Percentiles rank a stretch among this genome's conserved stretches.
These are phyloP conservation scores for Graphiopsis chlorocephala DNA, from an alignment of 2,329 filamentous ascomycete species.

Conservation along the genomic window DNA sequence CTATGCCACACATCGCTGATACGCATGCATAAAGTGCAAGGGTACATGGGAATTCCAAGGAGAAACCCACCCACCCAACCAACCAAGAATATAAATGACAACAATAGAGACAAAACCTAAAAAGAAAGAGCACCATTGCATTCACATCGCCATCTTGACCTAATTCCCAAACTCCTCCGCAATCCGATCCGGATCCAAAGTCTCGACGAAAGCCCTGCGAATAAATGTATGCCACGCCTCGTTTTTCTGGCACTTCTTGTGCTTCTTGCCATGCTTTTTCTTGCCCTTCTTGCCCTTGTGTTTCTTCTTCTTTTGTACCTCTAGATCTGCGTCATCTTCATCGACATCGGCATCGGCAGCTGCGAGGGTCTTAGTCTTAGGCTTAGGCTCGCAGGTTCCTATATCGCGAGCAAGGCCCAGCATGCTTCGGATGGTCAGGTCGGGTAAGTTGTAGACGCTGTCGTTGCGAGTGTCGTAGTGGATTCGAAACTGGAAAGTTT, in stretches of 20 bases:
- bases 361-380: slow-evolving; percentile 31
- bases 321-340: slow-evolving; percentile 27
- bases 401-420: slow-evolving; percentile 78
- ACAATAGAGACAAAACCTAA: too few species aligned
- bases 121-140: background rate
- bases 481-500: slow-evolving; percentile 69
- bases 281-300: slow-evolving; percentile 34
- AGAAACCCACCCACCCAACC: too few species aligned
- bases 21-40: background rate
- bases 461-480: slow-evolving; percentile 86
- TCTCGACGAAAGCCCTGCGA: slow-evolving; percentile 74
- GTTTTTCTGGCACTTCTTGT: slow-evolving; percentile 55
- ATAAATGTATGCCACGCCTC: slow-evolving; percentile 78
- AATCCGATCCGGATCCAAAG: slow-evolving; percentile 64
- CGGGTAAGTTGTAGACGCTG: slow-evolving; percentile 68
- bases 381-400: slow-evolving; percentile 50
- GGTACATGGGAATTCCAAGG: too few species aligned
- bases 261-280: slow-evolving; percentile 38
- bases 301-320: slow-evolving; percentile 29
- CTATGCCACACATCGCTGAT: background rate
- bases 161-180: slow-evolving; percentile 38
- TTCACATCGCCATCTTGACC: background rate
- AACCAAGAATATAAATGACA: too few species aligned
- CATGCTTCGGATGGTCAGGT: slow-evolving; percentile 81
- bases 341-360: slow-evolving; percentile 30